Evolutionary conservation across 1,139 yeast genomes (phyloP), one percentile per base, ranked within the genome.

Genomic region (Magnusiomyces magnusii): DNA sequence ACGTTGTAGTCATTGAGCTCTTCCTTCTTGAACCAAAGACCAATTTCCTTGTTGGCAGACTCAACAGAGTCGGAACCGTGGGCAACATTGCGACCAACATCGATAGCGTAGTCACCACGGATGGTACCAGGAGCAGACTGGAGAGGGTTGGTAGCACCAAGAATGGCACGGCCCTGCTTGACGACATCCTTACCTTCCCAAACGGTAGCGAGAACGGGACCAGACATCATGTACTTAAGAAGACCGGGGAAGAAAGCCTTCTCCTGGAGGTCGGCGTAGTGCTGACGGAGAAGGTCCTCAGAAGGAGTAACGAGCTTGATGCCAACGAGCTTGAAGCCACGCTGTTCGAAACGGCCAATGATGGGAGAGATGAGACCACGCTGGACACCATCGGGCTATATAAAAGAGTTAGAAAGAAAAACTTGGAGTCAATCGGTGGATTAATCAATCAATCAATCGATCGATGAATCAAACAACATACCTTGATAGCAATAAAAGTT

Each of bases 171-270:
- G 77, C 99, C 99, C 78, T 89, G 96, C 83, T 91, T 91, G 78
- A 95, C 99, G 76, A 86, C 99, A 75, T 93, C 97, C 84, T 92
- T 93, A 80, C 99, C 99, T 80, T 95, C 98, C 99, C 99, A 95
- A 71, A 92, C 98, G 76, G 97, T 95, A 71, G 99, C 99, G 73
- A 93, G 84, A 70, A 95, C 89, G 76, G 99, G 99, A 71, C 99
- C 99, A 66, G 97, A 90, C 76, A 83, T 82, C 99, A 95, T 93
- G 91, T 92, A 92, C 70, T 91, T 82, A 75, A 90, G 83, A 79
- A 93, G 83, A 67, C 78, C 76, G 76, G 98, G 97, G 95, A 92
- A 93, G 83, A 93, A 93, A 73, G 98, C 96, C 84, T 93, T 93
- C 74, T 83, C 79, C 77, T 87, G 93, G 78, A 93, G 89, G 81